Percentiles rank a stretch among this genome's conserved stretches.
Conservation (phyloP, 192 early-diverging fungal species). For the Gigaspora rosea region DNA sequence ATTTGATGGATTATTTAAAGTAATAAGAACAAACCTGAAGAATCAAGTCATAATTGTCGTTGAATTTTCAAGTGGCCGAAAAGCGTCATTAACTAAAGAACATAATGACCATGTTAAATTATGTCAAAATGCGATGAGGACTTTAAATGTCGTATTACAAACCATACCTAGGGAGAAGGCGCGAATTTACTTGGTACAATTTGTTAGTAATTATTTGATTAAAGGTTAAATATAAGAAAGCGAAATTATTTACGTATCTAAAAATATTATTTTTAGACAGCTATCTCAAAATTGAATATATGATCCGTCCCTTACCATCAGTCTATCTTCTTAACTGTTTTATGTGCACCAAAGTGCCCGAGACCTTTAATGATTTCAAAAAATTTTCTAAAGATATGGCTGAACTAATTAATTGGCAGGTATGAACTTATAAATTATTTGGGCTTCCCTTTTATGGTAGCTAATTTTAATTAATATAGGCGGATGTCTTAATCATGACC, state of each 20-base stretch:
- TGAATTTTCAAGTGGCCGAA: slow-evolving; percentile 19
- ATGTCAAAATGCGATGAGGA: slow-evolving; percentile 20
- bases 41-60: slow-evolving; percentile 24
- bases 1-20: slow-evolving; percentile 21
- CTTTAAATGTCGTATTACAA: not conserved
- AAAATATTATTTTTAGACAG: slow-evolving; percentile 18
- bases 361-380: slow-evolving; percentile 15
- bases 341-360: slow-evolving; percentile 5
- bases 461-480: slow-evolving; percentile 2
- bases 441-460: not conserved
- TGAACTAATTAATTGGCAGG: slow-evolving; percentile 19
- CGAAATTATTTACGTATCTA: slow-evolving; percentile 7
- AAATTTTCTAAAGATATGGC: slow-evolving; percentile 13
- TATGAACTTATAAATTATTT: slow-evolving; percentile 19
- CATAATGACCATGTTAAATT: slow-evolving; percentile 21
- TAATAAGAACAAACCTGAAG: slow-evolving; percentile 1
- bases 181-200: slow-evolving; percentile 15
- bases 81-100: slow-evolving; percentile 11
- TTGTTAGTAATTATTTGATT: slow-evolving; percentile 23
- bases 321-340: slow-evolving; percentile 18
- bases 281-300: slow-evolving; percentile 9
- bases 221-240: not conserved
- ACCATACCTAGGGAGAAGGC: not conserved
- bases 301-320: slow-evolving; percentile 8
- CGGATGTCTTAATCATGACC: not conserved